Base-by-base conservation (phyloP, 768 basidiomycete genomes). In the Chalciporus sphaerocephalus region DNA sequence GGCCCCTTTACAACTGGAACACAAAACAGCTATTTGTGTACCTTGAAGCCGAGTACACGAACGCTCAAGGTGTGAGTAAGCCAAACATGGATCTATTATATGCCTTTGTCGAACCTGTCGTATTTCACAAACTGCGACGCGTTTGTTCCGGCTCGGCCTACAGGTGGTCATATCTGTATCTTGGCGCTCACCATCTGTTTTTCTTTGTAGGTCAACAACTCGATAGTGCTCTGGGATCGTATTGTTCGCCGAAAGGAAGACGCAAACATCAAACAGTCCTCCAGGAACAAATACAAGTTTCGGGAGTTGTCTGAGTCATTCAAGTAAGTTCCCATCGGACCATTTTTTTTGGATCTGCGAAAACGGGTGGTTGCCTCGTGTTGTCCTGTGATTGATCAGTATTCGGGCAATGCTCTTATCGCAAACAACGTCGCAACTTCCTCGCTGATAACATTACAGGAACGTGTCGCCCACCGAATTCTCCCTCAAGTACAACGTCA, bases 21-120 rank as follows among this genome's bases (percentile, higher is more conserved):
- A 94, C 92, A n/a, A 95, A 95, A 66, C 92, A 95, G 60, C 60
- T 95, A 10, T 94, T 95, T 63, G 64, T 94, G 11, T 92, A 89
- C 58, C 76, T 95, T 25, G 79, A 83, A 55, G 92, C 88, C 0
- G 90, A 94, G 62, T 94, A 92, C 60, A 74, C 74, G 25, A 87
- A 83, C 44, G 64, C 74, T 0, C 69, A 85, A 63, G 82, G 88
- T 38, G 92, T 92, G 61, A 69, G 87, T 65, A 16, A 37, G 40
- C 22, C 15, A 38, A n/a, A 28, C 57, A 30, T 17, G 5, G n/a
- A 12, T 37, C 40, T 32, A 32, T n/a, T 32, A 25, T 15, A 36
- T 43, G 22, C 40, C 23, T 33, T 13, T 40, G 9, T 35, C 27
- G 40, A 40, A 23, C 50, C 42, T 35, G 36, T 40, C 28, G 22